Conservation (phyloP, 2,329 filamentous ascomycete genomes). For the Chaetomium strumarium region DNA sequence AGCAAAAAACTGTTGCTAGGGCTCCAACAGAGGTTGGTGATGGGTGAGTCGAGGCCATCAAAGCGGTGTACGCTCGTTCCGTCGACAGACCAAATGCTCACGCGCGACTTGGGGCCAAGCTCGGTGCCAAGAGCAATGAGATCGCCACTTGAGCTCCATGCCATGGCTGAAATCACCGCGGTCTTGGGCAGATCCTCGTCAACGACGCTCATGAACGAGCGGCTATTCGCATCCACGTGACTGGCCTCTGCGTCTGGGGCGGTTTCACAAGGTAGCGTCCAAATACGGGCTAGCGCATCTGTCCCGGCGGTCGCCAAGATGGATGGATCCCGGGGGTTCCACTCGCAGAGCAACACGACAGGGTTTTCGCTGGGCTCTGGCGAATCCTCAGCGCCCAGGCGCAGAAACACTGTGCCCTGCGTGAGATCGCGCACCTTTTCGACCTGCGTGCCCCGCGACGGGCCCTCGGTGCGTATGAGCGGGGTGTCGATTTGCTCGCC, state of each 20-base stretch:
- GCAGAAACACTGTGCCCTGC: constrained; percentile 55
- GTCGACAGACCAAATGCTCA: constrained; percentile 52
- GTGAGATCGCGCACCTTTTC: constrained; percentile 58
- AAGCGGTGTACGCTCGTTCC: constrained; percentile 48
- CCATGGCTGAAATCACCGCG: constrained; percentile 52
- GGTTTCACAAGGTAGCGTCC: constrained; percentile 54
- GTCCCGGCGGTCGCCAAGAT: constrained; percentile 63
- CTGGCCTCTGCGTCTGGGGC: constrained; percentile 40
- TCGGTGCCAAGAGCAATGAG: constrained; percentile 55
- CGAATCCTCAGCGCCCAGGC: constrained; percentile 42
- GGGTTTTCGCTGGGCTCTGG: constrained; percentile 44
- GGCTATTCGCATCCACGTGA: constrained; percentile 40
- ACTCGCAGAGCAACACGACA: constrained; percentile 62
- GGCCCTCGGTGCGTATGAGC: constrained; percentile 52
- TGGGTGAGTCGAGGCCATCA: constrained; percentile 53
- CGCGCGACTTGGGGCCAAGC: constrained; percentile 44
- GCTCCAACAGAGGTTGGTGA: constrained; percentile 59
- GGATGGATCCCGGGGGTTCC: constrained; percentile 59
- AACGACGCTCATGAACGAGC: constrained; percentile 43
- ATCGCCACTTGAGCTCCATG: constrained; percentile 54
- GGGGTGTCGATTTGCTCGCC: constrained; percentile 50
- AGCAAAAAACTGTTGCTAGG: constrained; percentile 49
- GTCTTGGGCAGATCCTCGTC: constrained; percentile 47
- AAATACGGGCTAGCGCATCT: constrained; percentile 64
- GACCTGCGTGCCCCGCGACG: constrained; percentile 58